Conservation (phyloP, 257 asterid genomes). For the Nicotiana knightiana region DNA sequence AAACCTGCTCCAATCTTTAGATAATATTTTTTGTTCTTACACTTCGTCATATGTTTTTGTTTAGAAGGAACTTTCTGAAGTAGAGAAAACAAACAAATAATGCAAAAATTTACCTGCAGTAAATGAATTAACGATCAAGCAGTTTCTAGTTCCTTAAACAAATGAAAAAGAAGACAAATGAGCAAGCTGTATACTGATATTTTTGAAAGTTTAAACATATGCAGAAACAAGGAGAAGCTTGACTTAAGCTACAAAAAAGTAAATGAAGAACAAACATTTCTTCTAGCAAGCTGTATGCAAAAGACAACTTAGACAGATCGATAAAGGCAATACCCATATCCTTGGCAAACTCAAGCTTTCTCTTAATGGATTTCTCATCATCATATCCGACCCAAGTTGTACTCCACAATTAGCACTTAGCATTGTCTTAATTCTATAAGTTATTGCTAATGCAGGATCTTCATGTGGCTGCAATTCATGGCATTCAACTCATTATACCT, state of each 20-base stretch:
- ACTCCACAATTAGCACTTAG: neutral
- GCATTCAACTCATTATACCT: too few relatives aligned
- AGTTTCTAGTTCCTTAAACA: neutral
- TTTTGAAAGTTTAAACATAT: neutral
- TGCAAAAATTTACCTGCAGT: neutral
- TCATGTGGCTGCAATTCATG: too few relatives aligned
- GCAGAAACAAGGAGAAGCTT: neutral
- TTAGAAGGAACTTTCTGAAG: too few relatives aligned
- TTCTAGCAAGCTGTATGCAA: neutral
- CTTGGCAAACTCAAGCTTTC: neutral
- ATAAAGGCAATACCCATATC: slow-evolving; percentile 27
- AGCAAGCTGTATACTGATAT: neutral
- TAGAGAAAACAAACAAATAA: too few relatives aligned
- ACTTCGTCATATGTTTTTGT: too few relatives aligned
- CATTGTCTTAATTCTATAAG: neutral
- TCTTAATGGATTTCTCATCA: neutral
- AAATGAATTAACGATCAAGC: neutral
- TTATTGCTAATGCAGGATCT: neutral
- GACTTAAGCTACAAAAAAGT: neutral
- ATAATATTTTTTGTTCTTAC: too few relatives aligned
- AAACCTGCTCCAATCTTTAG: too few relatives aligned
- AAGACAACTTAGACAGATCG: neutral
- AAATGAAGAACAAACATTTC: neutral
- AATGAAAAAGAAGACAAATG: neutral
- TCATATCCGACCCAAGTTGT: neutral